These are phyloP conservation scores for Exophiala mesophila DNA, from an alignment of 2,329 filamentous ascomycete genomes.

Conservation along the genomic window DNA sequence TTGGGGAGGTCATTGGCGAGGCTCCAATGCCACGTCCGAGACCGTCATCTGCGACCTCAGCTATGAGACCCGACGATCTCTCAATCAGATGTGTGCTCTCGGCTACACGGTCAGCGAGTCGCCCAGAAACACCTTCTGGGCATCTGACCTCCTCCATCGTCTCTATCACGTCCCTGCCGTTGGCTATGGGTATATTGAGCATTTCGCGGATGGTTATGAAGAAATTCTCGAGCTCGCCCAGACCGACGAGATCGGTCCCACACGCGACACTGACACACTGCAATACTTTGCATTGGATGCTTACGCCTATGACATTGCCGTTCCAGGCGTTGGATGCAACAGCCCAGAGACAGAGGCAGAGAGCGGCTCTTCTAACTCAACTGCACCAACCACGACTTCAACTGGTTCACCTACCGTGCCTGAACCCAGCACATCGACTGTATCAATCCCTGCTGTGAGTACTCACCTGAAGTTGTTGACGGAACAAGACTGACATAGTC, in stretches of 20 bases:
- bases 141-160: slow-evolving; percentile 62
- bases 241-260: slow-evolving; percentile 45
- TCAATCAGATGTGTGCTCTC: slow-evolving; percentile 56
- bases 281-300: slow-evolving; percentile 65
- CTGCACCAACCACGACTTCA: slow-evolving; percentile 8
- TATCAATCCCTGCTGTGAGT: slow-evolving; percentile 30
- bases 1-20: slow-evolving; percentile 66
- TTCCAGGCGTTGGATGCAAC: slow-evolving; percentile 57
- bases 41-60: slow-evolving; percentile 66
- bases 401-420: slow-evolving; percentile 17
- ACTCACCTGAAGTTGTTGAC: slow-evolving; percentile 9
- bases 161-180: slow-evolving; percentile 59
- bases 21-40: slow-evolving; percentile 58
- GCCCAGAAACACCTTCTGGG: slow-evolving; percentile 59
- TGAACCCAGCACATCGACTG: slow-evolving; percentile 16
- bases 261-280: slow-evolving; percentile 57
- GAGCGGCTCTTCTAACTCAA: slow-evolving; percentile 2
- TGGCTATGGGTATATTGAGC: slow-evolving; percentile 56
- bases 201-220: slow-evolving; percentile 57
- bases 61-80: slow-evolving; percentile 53
- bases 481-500: slow-evolving; percentile 2
- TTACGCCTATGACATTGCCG: slow-evolving; percentile 61
- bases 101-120: slow-evolving; percentile 59
- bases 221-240: slow-evolving; percentile 51
- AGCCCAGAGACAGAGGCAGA: slow-evolving; percentile 7